Evolutionary conservation across 176 grass and related monocot genomes (phyloP), one percentile per base, ranked within the genome.

Genomic region (Dendrocalamus sinicus): DNA sequence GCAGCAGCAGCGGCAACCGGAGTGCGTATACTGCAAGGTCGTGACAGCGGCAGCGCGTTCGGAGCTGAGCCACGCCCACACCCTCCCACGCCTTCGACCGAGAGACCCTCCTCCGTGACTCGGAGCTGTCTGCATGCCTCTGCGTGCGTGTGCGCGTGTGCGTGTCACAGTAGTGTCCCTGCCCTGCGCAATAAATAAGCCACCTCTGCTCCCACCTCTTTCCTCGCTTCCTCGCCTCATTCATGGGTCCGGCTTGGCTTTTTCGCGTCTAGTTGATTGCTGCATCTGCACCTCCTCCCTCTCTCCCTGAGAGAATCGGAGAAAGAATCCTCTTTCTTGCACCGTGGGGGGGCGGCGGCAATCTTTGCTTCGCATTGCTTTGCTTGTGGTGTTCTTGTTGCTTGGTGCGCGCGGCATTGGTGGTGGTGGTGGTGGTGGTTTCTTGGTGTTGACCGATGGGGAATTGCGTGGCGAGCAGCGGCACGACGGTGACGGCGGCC

Each of bases 381-480:
- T 72, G 78, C 84, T 40, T 39, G 73, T n/a, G 15, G 59, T 12
- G 58, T 23, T 39, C 24, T 22, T 75, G 60, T n/a, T 59, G 23
- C 37, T 62, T 35, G 50, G 80, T 4, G 11, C 8, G 26, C 19
- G 71, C 72, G 41, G 63, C 75, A 91, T 91, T 80, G 84, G 77
- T 43, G 60, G 51, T 23, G 57, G 51, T 23, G 57, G 26, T 26
- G 26, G 54, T 17, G 61, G 9, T 43, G 66, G 75, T 63, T 63
- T 28, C 26, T 65, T 23, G 57, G 77, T 73, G 67, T 79, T 32
- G 77, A 62, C 65, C 75, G 82, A 94, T 94, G 92, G 86, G 89
- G 85, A 90, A 94, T 85, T 94, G 92, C 86, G 80, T 54, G 76
- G 76, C 84, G 35, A 87, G 73, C 6, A 80, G 84, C 44, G 92